Conservation (phyloP, 2,329 filamentous ascomycete species). For the Karstenula rhodostoma region DNA sequence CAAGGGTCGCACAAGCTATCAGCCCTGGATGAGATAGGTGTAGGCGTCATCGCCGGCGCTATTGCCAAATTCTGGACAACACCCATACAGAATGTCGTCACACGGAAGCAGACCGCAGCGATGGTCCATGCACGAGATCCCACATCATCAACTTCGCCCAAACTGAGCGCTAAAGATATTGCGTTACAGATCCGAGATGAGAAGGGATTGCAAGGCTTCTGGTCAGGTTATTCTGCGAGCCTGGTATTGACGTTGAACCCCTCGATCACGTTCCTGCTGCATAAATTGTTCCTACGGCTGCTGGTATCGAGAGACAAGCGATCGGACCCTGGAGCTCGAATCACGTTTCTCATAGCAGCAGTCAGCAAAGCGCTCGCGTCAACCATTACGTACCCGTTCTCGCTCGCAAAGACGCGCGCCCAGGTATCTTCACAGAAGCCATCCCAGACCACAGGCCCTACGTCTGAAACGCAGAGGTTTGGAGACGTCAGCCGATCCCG, state of each 20-base stretch:
- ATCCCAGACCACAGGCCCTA: slow-evolving; percentile 34
- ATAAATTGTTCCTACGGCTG: slow-evolving; percentile 72
- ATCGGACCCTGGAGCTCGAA: slow-evolving; percentile 60
- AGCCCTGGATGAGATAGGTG: slow-evolving; percentile 74
- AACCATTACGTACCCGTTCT: slow-evolving; percentile 83
- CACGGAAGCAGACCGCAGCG: slow-evolving; percentile 77
- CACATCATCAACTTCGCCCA: slow-evolving; percentile 35
- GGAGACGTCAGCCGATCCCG: slow-evolving; percentile 28
- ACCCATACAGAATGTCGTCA: slow-evolving; percentile 82
- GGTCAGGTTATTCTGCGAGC: slow-evolving; percentile 86
- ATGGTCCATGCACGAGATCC: slow-evolving; percentile 55
- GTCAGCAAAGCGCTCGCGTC: slow-evolving; percentile 80
- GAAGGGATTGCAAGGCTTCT: slow-evolving; percentile 78
- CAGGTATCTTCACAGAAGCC: slow-evolving; percentile 65
- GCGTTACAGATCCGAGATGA: slow-evolving; percentile 70
- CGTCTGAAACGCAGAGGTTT: slow-evolving; percentile 38
- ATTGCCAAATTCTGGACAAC: slow-evolving; percentile 79
- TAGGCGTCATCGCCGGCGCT: slow-evolving; percentile 78
- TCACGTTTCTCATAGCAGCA: slow-evolving; percentile 75
- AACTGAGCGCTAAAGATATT: slow-evolving; percentile 62
- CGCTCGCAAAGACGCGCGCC: slow-evolving; percentile 80
- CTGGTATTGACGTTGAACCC: slow-evolving; percentile 85
- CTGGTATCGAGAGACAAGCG: slow-evolving; percentile 64
- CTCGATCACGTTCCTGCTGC: slow-evolving; percentile 83
- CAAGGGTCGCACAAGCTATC: slow-evolving; percentile 55